Base-by-base conservation (phyloP, 495 filamentous ascomycete species). In the Chaetomium fimeti region DNA sequence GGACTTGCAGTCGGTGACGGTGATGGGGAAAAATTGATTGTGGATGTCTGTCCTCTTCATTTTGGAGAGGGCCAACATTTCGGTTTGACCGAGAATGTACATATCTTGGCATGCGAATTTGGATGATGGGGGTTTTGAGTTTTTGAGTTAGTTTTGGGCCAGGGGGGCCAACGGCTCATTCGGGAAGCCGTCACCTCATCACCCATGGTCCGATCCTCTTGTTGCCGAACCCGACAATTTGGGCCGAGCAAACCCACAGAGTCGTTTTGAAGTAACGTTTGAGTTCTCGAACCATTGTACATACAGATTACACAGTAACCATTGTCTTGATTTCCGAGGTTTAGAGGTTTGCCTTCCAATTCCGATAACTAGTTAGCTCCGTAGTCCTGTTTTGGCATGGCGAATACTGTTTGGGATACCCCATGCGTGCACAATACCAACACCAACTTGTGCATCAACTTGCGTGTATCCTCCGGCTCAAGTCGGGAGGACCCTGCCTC, bases 401-500 rank as follows among this genome's bases (percentile, higher is more conserved):
- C 40, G 18, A 43, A 15, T 43, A 6, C 43, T 47, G 43, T 47
- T 47, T 47, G 43, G 18, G 40, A 43, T 18, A 15, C 18, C 13
- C 11, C 12, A 9, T 36, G 32, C 12, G 12, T 36, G 32, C 12
- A 9, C 12, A 36, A 43, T 18, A 15, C 5, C 40, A 13, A 43
- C 16, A 18, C 13, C 16, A 18, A 18, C 40, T 43, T 43, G 40
- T 43, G 40, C 40, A 36, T 1, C 32, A 36, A 16, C 5, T 43
- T 11, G 15, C 18, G 13, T 43, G 38, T 43, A 43, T 43, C 36
- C 18, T 36, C 18, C 52, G 52, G n/a, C 28, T 11, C 27, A 20
- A 55, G 16, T 55, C 52, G 52, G 52, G 51, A 54, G 11, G 51
- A 11, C 28, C 52, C 52, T 36, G 52, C 20, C 8, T 32, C 12